These are phyloP conservation scores for Glebionis coronaria DNA, from an alignment of 129 eudicot species.

Conservation along the genomic window DNA sequence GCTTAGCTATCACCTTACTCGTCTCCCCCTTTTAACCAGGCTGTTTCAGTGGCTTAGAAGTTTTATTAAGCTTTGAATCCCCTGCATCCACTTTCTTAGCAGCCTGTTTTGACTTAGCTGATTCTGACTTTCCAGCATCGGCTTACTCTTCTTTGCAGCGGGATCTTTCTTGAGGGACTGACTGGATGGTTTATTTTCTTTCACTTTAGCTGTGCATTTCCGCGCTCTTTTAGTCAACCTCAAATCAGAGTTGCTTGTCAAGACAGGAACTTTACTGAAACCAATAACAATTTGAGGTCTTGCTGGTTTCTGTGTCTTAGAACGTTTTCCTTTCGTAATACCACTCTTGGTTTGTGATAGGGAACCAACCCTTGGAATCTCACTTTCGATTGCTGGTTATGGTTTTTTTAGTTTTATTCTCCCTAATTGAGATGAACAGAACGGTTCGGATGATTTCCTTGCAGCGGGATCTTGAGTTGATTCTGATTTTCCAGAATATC, in stretches of 20 bases:
- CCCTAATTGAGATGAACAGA: too few species aligned
- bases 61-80: constrained; percentile 15
- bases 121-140: constrained; percentile 20
- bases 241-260: constrained; percentile 32
- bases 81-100: constrained; percentile 22
- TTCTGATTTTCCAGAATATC: constrained; percentile 20
- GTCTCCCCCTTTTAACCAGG: constrained; percentile 35
- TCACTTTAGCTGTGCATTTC: constrained; percentile 30
- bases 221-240: constrained; percentile 32
- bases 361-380: constrained; percentile 32
- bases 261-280: constrained; percentile 22
- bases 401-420: constrained; percentile 28
- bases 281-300: constrained; percentile 26
- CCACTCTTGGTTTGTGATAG: constrained; percentile 13
- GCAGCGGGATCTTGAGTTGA: constrained; percentile 25
- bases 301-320: constrained; percentile 14
- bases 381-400: constrained; percentile 16
- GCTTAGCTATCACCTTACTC: constrained; percentile 24
- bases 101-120: constrained; percentile 23
- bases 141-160: constrained; percentile 18
- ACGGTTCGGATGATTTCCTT: background rate
- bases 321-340: constrained; percentile 12
- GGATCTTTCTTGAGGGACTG: constrained; percentile 5
- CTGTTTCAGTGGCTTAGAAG: constrained; percentile 22
- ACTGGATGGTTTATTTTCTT: constrained; percentile 25